Evolutionary conservation across 805 yeast species (phyloP).

Genomic region (Zygosaccharomyces rouxii): DNA sequence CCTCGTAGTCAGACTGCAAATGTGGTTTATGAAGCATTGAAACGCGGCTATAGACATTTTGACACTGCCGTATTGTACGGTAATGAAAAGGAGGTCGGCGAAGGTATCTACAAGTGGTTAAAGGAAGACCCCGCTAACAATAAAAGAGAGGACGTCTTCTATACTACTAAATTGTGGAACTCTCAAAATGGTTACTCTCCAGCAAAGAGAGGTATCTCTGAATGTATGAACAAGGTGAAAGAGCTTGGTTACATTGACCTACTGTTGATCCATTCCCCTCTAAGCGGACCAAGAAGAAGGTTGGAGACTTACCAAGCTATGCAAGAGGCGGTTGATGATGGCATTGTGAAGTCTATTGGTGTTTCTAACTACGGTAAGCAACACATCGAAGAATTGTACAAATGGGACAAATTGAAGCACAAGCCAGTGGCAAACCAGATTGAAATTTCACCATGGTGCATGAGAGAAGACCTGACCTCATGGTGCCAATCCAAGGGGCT

Average conservation of each 20-base stretch:
- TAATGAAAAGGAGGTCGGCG: constrained; percentile 58
- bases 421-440: constrained; percentile 76
- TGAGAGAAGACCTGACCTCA: constrained; percentile 57
- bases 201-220: constrained; percentile 55
- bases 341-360: constrained; percentile 63
- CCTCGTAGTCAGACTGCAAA: constrained; percentile 38
- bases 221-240: constrained; percentile 49
- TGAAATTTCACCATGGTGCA: constrained; percentile 82
- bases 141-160: constrained; percentile 50
- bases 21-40: constrained; percentile 53
- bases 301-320: constrained; percentile 65
- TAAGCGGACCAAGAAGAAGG: constrained; percentile 44
- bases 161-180: constrained; percentile 75
- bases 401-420: constrained; percentile 49
- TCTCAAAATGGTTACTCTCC: constrained; percentile 53
- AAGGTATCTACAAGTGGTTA: constrained; percentile 53
- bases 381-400: constrained; percentile 57
- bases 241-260: constrained; percentile 67
- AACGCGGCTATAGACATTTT: constrained; percentile 66
- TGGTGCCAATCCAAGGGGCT: constrained; percentile 54
- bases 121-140: constrained; percentile 41
- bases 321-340: constrained; percentile 63
- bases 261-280: constrained; percentile 63
- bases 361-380: constrained; percentile 67
- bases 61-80: constrained; percentile 68